Evolutionary conservation across 208 protist species (phyloP).

Genomic region (Trypanosoma avium): DNA sequence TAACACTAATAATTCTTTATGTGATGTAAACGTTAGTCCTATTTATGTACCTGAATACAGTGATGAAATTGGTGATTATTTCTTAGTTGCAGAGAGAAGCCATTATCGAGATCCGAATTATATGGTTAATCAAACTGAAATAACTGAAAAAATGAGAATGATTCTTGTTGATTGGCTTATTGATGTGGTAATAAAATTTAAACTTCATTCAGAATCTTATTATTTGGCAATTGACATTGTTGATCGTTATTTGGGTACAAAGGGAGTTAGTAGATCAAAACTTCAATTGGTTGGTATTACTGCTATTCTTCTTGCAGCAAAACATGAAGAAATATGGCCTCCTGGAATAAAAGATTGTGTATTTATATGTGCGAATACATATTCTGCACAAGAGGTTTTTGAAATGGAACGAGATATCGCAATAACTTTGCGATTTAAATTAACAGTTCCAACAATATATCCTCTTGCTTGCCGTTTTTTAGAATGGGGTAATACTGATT

Average conservation of each 20-base stretch:
- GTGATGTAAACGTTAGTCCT: no score
- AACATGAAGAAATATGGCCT: constrained; percentile 92
- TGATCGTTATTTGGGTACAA: constrained; percentile 89
- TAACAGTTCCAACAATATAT: constrained; percentile 78
- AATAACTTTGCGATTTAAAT: constrained; percentile 55
- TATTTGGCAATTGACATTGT: constrained; percentile 96
- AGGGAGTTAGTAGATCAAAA: constrained; percentile 49
- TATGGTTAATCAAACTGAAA: constrained; percentile 81
- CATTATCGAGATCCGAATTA: constrained; percentile 48
- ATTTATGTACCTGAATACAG: constrained; percentile 55
- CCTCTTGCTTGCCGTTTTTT: constrained; percentile 57
- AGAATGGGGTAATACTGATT: constrained; percentile 22
- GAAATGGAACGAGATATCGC: constrained; percentile 77
- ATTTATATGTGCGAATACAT: constrained; percentile 91
- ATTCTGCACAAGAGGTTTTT: constrained; percentile 72
- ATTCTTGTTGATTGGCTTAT: constrained; percentile 98
- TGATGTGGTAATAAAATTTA: constrained; percentile 95
- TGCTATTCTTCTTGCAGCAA: constrained; percentile 84
- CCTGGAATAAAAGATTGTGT: constrained; percentile 92
- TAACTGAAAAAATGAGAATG: constrained; percentile 94
- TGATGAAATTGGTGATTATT: constrained; percentile 70
- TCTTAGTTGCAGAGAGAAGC: constrained; percentile 57
- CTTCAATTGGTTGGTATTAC: constrained; percentile 91
- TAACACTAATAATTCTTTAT: no score
- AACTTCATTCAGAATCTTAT: constrained; percentile 94